Evolutionary conservation across 108 stramenopile species (phyloP).

Genomic region (Licmophora abbreviata): DNA sequence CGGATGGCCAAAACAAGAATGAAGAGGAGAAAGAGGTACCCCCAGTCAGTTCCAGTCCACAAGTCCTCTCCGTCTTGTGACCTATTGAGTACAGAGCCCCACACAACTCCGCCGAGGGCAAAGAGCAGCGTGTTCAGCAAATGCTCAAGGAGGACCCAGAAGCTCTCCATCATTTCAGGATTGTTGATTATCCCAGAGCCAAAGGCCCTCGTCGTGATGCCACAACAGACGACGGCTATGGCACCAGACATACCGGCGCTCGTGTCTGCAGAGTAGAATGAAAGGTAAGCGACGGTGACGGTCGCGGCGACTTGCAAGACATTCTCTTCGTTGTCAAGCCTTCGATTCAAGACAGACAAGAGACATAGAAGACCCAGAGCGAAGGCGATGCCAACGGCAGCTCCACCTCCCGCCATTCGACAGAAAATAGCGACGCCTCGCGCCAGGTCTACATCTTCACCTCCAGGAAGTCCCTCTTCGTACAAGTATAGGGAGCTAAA

Average conservation of each 20-base stretch:
- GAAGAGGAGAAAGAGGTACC: conserved; percentile 51
- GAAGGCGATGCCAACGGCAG: conserved; percentile 60
- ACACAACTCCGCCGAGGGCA: conserved; percentile 79
- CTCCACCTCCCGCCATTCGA: conserved; percentile 68
- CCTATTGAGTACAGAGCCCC: conserved; percentile 45
- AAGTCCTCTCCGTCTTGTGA: conserved; percentile 10
- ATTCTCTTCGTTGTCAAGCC: conserved; percentile 57
- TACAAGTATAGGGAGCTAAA: conserved; percentile 47
- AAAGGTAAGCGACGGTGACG: conserved; percentile 69
- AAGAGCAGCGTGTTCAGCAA: conserved; percentile 88
- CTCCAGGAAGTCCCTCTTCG: conserved; percentile 18
- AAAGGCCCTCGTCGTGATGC: conserved; percentile 50
- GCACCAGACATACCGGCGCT: conserved; percentile 62
- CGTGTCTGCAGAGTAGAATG: conserved; percentile 73
- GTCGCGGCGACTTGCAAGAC: conserved; percentile 76
- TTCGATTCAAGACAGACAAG: conserved; percentile 37
- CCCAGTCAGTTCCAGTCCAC: conserved; percentile 53
- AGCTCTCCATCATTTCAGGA: conserved; percentile 55
- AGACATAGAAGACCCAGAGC: conserved; percentile 35
- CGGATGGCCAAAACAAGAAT: conserved; percentile 59
- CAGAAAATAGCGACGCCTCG: conserved; percentile 55
- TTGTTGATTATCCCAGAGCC: conserved; percentile 47
- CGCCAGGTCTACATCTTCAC: conserved; percentile 19
- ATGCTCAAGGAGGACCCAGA: conserved; percentile 77
- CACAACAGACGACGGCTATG: conserved; percentile 63